Evolutionary conservation across 805 yeast species (phyloP).

Genomic region (Henningerozyma blattae): DNA sequence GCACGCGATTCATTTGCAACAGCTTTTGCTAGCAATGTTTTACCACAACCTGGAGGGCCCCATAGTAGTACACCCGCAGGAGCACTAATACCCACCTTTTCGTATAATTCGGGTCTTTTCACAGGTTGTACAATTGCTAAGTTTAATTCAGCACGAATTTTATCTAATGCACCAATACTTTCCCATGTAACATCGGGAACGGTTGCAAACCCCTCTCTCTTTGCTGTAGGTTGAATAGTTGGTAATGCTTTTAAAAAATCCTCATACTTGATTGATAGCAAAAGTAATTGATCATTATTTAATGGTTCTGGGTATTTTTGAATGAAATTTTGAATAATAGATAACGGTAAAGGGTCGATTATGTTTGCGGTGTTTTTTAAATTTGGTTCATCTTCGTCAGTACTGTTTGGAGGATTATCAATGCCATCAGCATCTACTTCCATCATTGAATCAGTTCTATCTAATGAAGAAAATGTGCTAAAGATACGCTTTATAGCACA

Average conservation of each 20-base stretch:
- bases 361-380: constrained; percentile 25
- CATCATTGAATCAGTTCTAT: constrained; percentile 13
- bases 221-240: constrained; percentile 91
- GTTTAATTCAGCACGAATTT: constrained; percentile 78
- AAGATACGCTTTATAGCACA: constrained; percentile 89
- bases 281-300: constrained; percentile 60
- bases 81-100: constrained; percentile 85
- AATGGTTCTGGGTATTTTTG: constrained; percentile 69
- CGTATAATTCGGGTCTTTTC: constrained; percentile 78
- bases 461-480: constrained; percentile 30
- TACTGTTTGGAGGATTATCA: background rate
- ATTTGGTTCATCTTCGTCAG: constrained; percentile 7
- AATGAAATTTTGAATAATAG: constrained; percentile 65
- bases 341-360: constrained; percentile 28
- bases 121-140: constrained; percentile 98
- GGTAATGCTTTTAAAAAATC: constrained; percentile 85
- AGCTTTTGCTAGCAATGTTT: constrained; percentile 89
- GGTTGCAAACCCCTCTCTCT: constrained; percentile 97
- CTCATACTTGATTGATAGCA: constrained; percentile 60
- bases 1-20: constrained; percentile 97
- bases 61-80: constrained; percentile 95
- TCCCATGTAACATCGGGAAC: constrained; percentile 97
- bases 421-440: constrained; percentile 13
- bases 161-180: constrained; percentile 79
- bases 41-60: constrained; percentile 99